Evolutionary conservation across 805 yeast species (phyloP), one percentile per base, ranked within the genome.

Genomic region (Suhomyces faveliae): DNA sequence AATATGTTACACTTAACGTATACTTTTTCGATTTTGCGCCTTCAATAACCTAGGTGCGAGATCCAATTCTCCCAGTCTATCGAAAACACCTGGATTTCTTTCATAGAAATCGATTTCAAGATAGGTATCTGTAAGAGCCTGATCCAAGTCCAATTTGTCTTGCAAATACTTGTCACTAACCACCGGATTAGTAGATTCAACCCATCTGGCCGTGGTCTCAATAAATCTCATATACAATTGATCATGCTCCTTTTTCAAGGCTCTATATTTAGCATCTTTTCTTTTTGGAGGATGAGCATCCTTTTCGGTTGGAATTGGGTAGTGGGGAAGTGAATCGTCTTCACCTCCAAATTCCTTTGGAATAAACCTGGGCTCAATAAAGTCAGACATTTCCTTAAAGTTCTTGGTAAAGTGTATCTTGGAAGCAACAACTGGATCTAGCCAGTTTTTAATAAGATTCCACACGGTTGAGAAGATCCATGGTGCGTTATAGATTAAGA

Each of bases 391-490:
- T 47, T 94, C 97, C 48, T 81, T 78, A 21, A 72, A 63, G 54
- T 74, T 74, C 60, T 87, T 85, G 20, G 96, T 87, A 69, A 92
- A 94, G 39, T 81, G 79, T 58, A 94, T 89, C 68, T 92, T 92
- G 21, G 92, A 77, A 0, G 97, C 96, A 47, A 92, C 97, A 20
- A 89, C 97, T 2, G 98, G 98, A 63, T 94, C 98, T 48, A 92
- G 74, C 98, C 97, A 92, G 58, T 85, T 84, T 66, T 89, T 89
- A 58, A 94, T 83, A 56, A 92, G 81, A 56, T 84, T 86, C 98
- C 99, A 94, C 50, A 92, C 88, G 20, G 97, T 92, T 44, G 87
- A 82, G 71, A 94, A 94, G 46, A 94, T 81, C 98, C 97, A 90
- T 22, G 99, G 99, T 0, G 99, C 97, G 58, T 87, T 87, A 71